Evolutionary conservation across 805 yeast genomes (phyloP).

Genomic region (Candida nemodendra): DNA sequence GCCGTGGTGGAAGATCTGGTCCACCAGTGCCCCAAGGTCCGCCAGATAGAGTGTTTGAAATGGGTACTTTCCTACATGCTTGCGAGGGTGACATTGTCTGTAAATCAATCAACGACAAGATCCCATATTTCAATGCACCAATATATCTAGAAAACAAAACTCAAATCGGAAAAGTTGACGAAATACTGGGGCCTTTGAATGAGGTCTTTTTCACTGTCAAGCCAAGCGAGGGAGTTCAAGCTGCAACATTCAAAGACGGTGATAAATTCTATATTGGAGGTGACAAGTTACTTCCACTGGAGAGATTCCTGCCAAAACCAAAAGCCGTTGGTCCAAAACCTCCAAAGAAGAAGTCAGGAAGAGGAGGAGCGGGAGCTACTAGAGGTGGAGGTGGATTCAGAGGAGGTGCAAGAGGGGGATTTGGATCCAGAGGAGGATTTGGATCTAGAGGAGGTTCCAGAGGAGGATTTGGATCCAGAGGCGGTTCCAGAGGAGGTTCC

Average conservation of each 20-base stretch:
- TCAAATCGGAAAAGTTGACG: constrained; percentile 96
- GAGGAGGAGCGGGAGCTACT: constrained; percentile 51
- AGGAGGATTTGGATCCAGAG: constrained; percentile 41
- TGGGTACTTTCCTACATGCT: constrained; percentile 89
- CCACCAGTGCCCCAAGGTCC: constrained; percentile 85
- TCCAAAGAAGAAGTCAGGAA: constrained; percentile 63
- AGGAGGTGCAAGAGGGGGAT: constrained; percentile 42
- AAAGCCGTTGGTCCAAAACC: constrained; percentile 82
- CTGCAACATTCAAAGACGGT: constrained; percentile 88
- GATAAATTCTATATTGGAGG: constrained; percentile 95
- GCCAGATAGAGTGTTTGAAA: constrained; percentile 90
- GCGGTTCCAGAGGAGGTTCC: constrained; percentile 47
- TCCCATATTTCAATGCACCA: constrained; percentile 99
- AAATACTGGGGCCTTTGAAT: constrained; percentile 94
- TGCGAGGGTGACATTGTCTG: constrained; percentile 98
- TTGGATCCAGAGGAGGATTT: constrained; percentile 43
- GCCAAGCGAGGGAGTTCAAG: constrained; percentile 95
- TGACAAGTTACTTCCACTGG: constrained; percentile 92
- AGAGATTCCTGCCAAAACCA: constrained; percentile 96
- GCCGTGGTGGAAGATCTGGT: constrained; percentile 73
- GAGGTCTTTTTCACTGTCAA: constrained; percentile 98
- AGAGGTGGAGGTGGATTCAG: constrained; percentile 44
- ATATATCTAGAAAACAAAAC: constrained; percentile 95
- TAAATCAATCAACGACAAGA: constrained; percentile 87
- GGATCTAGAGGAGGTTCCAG: constrained; percentile 45